Percentiles rank a stretch among this genome's conserved stretches.
Conservation (phyloP, 2,329 filamentous ascomycete species). For the Diaporthe longicolla region DNA sequence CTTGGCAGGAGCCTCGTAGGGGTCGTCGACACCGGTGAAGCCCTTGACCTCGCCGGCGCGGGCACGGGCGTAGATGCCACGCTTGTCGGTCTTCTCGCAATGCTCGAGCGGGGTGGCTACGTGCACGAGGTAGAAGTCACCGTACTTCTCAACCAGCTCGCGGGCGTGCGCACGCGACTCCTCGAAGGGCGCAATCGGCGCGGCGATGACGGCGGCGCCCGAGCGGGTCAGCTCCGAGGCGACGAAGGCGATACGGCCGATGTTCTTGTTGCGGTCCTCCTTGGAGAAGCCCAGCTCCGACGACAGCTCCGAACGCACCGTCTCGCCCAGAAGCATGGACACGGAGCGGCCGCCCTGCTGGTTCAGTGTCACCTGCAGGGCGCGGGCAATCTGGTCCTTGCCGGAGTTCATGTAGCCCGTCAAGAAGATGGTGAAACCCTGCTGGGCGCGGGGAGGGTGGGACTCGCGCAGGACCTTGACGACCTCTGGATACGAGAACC, state of each 20-base stretch:
- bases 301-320: conserved; percentile 91
- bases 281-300: conserved; percentile 95
- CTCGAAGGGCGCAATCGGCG: conserved; percentile 95
- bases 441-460: conserved; percentile 89
- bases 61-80: conserved; percentile 88
- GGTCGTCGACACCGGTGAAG: conserved; percentile 98
- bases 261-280: conserved; percentile 94
- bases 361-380: conserved; percentile 96
- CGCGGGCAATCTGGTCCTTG: conserved; percentile 96
- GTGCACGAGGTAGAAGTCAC: conserved; percentile 95
- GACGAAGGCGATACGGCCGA: conserved; percentile 96
- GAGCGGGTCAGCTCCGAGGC: conserved; percentile 94
- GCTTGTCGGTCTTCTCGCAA: conserved; percentile 95
- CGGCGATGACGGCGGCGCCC: conserved; percentile 94
- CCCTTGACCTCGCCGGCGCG: conserved; percentile 94
- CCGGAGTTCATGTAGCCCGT: conserved; percentile 97
- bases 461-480: conserved; percentile 96
- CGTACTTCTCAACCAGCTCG: conserved; percentile 88
- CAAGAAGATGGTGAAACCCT: conserved; percentile 98
- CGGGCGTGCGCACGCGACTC: conserved; percentile 81
- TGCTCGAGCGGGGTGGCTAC: conserved; percentile 93
- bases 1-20: conserved; percentile 88
- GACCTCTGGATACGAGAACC: conserved; percentile 99
- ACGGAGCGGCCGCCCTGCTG: conserved; percentile 97
- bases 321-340: conserved; percentile 94